These are phyloP conservation scores for Termitomyces sp. DNA, from an alignment of 768 basidiomycete species.

Conservation along the genomic window DNA sequence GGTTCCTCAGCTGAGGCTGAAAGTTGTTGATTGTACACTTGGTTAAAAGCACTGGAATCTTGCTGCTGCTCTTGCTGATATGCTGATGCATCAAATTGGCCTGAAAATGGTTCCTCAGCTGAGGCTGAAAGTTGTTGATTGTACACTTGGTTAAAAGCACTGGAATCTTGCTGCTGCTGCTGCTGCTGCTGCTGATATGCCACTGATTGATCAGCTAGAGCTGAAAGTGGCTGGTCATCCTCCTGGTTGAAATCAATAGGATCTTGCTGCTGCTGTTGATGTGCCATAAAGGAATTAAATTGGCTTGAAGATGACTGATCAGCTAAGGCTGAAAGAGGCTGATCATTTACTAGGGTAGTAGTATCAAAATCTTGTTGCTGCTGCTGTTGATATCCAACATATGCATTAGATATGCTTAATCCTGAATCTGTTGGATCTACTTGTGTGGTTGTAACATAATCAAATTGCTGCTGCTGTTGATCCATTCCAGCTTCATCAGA, in stretches of 20 bases:
- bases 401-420: not conserved
- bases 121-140: not conserved
- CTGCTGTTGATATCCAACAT: slow-evolving; percentile 4
- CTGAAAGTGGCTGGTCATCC: too few species aligned
- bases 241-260: too few species aligned
- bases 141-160: not conserved
- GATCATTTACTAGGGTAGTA: not conserved
- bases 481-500: not conserved
- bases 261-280: not conserved
- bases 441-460: not conserved
- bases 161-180: not conserved
- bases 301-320: not conserved
- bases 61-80: not conserved
- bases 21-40: too few species aligned
- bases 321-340: not conserved
- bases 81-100: not conserved
- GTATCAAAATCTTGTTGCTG: not conserved
- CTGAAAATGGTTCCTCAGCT: not conserved
- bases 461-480: not conserved
- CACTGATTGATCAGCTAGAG: too few species aligned
- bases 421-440: not conserved
- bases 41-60: too few species aligned
- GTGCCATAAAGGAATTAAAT: not conserved
- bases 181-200: not conserved
- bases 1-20: too few species aligned